Evolutionary conservation across 345 rosid species (phyloP).

Genomic region (Eucalyptus regnans): DNA sequence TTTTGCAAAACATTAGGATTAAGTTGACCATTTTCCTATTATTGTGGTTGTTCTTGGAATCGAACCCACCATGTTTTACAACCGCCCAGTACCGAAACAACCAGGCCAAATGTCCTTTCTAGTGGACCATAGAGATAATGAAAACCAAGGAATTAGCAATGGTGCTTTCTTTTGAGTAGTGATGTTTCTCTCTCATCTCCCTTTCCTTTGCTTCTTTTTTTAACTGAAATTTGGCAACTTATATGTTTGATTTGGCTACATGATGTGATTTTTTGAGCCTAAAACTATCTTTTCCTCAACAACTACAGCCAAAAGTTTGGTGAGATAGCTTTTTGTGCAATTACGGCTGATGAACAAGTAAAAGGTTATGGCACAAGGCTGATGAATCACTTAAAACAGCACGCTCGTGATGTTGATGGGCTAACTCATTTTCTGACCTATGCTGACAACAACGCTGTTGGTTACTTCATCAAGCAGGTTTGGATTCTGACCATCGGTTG

Average conservation of each 20-base stretch:
- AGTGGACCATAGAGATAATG: neutral
- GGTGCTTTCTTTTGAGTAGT: neutral
- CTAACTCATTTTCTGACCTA: slow-evolving; percentile 94
- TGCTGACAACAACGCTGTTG: slow-evolving; percentile 98
- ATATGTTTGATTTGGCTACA: neutral
- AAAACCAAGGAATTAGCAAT: neutral
- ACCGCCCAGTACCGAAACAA: neutral
- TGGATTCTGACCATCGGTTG: neutral
- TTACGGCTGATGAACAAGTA: slow-evolving; percentile 99
- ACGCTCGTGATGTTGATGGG: slow-evolving; percentile 96
- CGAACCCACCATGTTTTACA: neutral
- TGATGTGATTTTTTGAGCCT: neutral
- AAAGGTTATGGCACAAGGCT: slow-evolving; percentile 98
- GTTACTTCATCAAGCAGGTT: slow-evolving; percentile 96
- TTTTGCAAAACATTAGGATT: neutral
- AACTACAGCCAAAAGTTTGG: slow-evolving; percentile 85
- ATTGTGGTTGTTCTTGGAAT: neutral
- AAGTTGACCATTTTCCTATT: neutral
- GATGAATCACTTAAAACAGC: slow-evolving; percentile 98
- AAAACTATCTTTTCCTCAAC: neutral
- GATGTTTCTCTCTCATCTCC: neutral
- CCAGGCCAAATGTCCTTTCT: neutral
- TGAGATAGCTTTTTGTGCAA: slow-evolving; percentile 99
- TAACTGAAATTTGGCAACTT: neutral
- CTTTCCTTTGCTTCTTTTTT: neutral